Base-by-base conservation (phyloP, 2,329 filamentous ascomycete species). In the Epichloe sp. region DNA sequence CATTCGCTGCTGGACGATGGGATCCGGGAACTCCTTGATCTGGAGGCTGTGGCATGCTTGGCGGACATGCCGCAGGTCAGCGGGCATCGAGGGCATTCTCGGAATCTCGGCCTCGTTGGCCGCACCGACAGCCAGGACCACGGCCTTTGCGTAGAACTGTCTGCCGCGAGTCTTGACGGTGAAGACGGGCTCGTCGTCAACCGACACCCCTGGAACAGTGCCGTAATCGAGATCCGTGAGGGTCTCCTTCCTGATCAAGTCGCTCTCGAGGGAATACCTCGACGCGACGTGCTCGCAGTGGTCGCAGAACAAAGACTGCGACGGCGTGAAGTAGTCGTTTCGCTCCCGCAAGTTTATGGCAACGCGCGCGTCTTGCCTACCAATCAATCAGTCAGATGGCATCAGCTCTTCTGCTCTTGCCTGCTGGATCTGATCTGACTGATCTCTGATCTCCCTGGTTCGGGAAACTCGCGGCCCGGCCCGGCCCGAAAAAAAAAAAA, bases 111-210 rank as follows among this genome's bases (percentile, higher is more conserved):
- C 82, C 12, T 73, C 66, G 54, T 83, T 81, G 15, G 80, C 85
- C 1, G 84, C 78, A 0, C 86, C 86, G 6, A 87, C 76, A 1
- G 86, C 85, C 10, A 91, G 65, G 0, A 90, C 78, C 1, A 88
- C 82, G 1, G 77, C 71, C 17, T 75, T 75, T 1, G 82, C 78
- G 53, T 80, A 80, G 35, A 78, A 78, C 0, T 62, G 63, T 0
- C 68, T 69, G 3, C 74, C 72, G 46, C 77, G 69, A 0, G 83
- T 84, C 2, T 65, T 72, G 0, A 90, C 65, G 0, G 77, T 82
- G 61, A 91, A 91, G 1, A 88, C 62, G 47, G 77, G 78, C 44
- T 76, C 68, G 0, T 71, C 68, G 35, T 73, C 59, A 17, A 71
- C 56, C 1, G 74, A 69, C 34, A 73, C 52, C 0, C 74, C 67